These are phyloP conservation scores for Chrysoporthe puriensis DNA, from an alignment of 2,329 filamentous ascomycete genomes.

Conservation along the genomic window DNA sequence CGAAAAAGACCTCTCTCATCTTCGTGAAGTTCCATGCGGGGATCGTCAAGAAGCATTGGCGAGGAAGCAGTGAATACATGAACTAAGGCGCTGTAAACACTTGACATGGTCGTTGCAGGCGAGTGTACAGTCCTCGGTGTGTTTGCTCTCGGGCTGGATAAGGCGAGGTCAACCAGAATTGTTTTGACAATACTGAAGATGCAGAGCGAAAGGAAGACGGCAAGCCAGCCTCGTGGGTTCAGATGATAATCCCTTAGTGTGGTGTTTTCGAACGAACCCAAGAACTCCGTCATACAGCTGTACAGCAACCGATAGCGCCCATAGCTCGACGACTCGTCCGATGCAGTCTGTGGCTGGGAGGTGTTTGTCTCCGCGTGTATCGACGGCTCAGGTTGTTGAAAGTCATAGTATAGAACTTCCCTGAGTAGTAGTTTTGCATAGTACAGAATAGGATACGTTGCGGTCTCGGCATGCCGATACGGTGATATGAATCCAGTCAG, in stretches of 20 bases:
- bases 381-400: conserved; percentile 53
- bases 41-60: conserved; percentile 50
- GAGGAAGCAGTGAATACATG: conserved; percentile 50
- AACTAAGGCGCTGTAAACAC: conserved; percentile 56
- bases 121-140: conserved; percentile 24
- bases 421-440: conserved; percentile 59
- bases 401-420: conserved; percentile 58
- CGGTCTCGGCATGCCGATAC: conserved; percentile 52
- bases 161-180: conserved; percentile 52
- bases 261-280: conserved; percentile 55
- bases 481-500: conserved; percentile 53
- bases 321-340: conserved; percentile 51
- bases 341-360: conserved; percentile 38
- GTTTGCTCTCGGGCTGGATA: conserved; percentile 32
- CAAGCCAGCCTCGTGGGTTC: conserved; percentile 52
- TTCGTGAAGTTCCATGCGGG: conserved; percentile 45
- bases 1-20: conserved; percentile 51
- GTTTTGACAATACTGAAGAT: conserved; percentile 62
- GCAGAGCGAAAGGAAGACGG: conserved; percentile 58
- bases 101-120: conserved; percentile 46
- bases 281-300: conserved; percentile 54
- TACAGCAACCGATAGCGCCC: conserved; percentile 53
- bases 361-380: conserved; percentile 44
- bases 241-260: conserved; percentile 44
- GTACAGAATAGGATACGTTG: conserved; percentile 54